Conservation (phyloP, 371 early-diverging fungal species). For the Mucor indicus region DNA sequence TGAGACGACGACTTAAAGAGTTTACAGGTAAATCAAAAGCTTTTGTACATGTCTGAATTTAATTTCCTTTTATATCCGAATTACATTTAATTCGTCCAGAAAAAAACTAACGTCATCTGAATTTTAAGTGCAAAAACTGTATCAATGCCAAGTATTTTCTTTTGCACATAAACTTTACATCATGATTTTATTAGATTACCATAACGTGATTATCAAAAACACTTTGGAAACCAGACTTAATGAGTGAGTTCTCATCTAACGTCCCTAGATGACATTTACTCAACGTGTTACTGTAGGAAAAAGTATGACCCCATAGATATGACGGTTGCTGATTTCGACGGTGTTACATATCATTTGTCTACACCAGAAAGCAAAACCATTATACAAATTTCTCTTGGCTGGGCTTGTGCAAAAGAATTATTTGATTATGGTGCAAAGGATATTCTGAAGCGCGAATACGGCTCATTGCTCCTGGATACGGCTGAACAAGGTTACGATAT, state of each 20-base stretch:
- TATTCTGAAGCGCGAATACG: conserved; percentile 81
- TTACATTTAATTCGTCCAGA: too few relatives aligned
- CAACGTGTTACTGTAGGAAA: too few relatives aligned
- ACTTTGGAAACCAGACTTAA: conserved; percentile 56
- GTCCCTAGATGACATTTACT: too few relatives aligned
- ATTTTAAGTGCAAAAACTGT: too few relatives aligned
- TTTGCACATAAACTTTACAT: not conserved
- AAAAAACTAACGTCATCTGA: too few relatives aligned
- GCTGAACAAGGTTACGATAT: conserved; percentile 83
- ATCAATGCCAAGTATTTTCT: not conserved
- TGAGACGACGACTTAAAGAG: too few relatives aligned
- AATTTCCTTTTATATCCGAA: too few relatives aligned
- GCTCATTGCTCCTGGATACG: conserved; percentile 53
- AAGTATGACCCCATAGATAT: conserved; percentile 82
- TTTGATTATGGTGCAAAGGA: conserved; percentile 76
- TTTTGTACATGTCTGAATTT: too few relatives aligned
- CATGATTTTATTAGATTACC: conserved; percentile 73
- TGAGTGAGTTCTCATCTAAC: conserved; percentile 31
- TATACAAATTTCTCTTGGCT: conserved; percentile 74
- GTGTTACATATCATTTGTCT: conserved; percentile 82
- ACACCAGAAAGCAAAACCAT: conserved; percentile 74
- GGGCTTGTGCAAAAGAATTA: conserved; percentile 83
- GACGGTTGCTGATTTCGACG: conserved; percentile 94
- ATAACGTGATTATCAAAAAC: conserved; percentile 67
- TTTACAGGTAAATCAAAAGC: too few relatives aligned